Conservation (phyloP, 805 yeast species). For the Torulaspora franciscae region DNA sequence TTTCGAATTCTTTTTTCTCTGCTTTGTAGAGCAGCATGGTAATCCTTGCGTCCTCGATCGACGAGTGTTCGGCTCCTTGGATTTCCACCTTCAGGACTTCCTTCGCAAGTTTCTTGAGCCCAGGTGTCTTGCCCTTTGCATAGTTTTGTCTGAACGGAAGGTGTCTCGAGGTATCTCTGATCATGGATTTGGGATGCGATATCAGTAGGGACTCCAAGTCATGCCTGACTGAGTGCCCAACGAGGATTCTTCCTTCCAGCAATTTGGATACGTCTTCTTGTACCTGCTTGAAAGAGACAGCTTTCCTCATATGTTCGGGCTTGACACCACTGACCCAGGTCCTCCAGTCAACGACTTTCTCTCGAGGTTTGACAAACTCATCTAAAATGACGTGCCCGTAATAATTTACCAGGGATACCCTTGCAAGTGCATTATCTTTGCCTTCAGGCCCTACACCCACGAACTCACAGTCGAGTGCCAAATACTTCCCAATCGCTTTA, state of each 20-base stretch:
- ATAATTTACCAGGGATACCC: conserved; percentile 83
- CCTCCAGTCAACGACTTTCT: conserved; percentile 81
- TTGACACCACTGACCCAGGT: conserved; percentile 88
- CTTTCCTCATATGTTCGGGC: conserved; percentile 62
- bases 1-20: conserved; percentile 59
- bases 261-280: conserved; percentile 52
- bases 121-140: conserved; percentile 66
- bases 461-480: conserved; percentile 91
- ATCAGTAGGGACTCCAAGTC: conserved; percentile 66
- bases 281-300: conserved; percentile 62
- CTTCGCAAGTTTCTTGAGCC: conserved; percentile 58
- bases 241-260: conserved; percentile 52
- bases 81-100: conserved; percentile 56
- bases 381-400: conserved; percentile 71
- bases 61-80: conserved; percentile 73
- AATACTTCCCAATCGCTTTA: conserved; percentile 58
- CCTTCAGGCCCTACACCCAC: conserved; percentile 86
- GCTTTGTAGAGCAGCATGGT: conserved; percentile 75
- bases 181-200: conserved; percentile 57
- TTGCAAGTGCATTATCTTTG: conserved; percentile 62
- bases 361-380: conserved; percentile 67
- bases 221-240: conserved; percentile 82
- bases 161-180: conserved; percentile 71
- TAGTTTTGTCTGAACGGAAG: conserved; percentile 49
- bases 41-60: conserved; percentile 86